Conservation (phyloP, 768 basidiomycete genomes). For the Podaxis rugospora region DNA sequence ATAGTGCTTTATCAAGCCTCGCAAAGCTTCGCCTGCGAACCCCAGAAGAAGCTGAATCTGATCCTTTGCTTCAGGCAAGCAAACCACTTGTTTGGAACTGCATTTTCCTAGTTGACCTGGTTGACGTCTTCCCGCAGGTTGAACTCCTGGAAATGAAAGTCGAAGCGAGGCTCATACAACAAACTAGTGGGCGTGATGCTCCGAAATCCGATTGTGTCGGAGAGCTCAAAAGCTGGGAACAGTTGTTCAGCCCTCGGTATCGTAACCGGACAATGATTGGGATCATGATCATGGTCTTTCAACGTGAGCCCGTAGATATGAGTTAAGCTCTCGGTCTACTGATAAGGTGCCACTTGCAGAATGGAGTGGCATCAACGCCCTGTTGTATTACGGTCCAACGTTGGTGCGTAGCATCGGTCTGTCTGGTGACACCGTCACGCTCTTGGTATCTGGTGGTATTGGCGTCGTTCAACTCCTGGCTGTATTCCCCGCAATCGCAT, state of each 20-base stretch:
- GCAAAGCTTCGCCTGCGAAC: constrained; percentile 49
- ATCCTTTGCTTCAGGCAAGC: constrained; percentile 48
- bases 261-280: constrained; percentile 64
- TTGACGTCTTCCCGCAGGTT: constrained; percentile 34
- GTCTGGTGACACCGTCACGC: constrained; percentile 49
- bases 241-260: constrained; percentile 50
- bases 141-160: constrained; percentile 77
- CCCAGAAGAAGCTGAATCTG: constrained; percentile 38
- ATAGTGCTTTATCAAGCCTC: constrained; percentile 57
- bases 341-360: constrained; percentile 36
- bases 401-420: constrained; percentile 64
- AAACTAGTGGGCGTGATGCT: constrained; percentile 14
- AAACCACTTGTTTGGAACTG: not conserved
- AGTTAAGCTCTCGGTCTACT: not conserved
- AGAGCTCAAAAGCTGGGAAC: constrained; percentile 46
- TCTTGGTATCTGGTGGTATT: constrained; percentile 74
- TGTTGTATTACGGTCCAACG: constrained; percentile 79
- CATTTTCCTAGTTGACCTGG: not conserved
- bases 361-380: constrained; percentile 85
- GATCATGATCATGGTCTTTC: constrained; percentile 75
- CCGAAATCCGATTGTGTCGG: constrained; percentile 22
- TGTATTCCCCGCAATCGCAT: constrained; percentile 68
- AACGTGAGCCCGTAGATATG: constrained; percentile 46
- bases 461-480: constrained; percentile 76
- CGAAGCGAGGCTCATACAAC: constrained; percentile 50